Percentiles rank a stretch among this genome's conserved stretches.
These are phyloP conservation scores for Trichoderma citrinoviride DNA, from an alignment of 2,329 filamentous ascomycete genomes.

Conservation along the genomic window DNA sequence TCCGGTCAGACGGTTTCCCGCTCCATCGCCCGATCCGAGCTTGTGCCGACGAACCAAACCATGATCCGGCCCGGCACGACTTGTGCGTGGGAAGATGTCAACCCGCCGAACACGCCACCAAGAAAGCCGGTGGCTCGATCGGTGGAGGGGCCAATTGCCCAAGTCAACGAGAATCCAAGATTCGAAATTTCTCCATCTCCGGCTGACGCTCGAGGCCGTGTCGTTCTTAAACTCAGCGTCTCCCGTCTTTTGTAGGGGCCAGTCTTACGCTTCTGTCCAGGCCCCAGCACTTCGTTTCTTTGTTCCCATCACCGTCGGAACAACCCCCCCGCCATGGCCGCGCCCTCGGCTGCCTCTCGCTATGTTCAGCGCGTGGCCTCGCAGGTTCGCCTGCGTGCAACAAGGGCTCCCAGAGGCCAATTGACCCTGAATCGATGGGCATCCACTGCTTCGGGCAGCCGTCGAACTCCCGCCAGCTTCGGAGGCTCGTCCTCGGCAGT, in stretches of 20 bases:
- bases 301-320: neutral
- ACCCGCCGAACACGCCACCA: slow-evolving; percentile 18
- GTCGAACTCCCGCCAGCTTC: slow-evolving; percentile 25
- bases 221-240: slow-evolving; percentile 3
- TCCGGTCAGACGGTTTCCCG: neutral
- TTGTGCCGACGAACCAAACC: slow-evolving; percentile 10
- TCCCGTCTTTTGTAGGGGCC: neutral
- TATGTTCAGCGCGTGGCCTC: slow-evolving; percentile 33
- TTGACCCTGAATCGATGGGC: slow-evolving; percentile 30
- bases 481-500: slow-evolving; percentile 25
- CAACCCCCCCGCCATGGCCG: slow-evolving; percentile 4
- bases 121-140: slow-evolving; percentile 13
- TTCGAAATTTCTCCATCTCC: neutral
- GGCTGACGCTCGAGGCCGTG: neutral
- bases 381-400: slow-evolving; percentile 30
- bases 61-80: slow-evolving; percentile 1
- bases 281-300: neutral
- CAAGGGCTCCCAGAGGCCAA: slow-evolving; percentile 29
- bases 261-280: neutral
- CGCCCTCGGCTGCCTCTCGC: slow-evolving; percentile 34
- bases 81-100: slow-evolving; percentile 13
- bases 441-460: slow-evolving; percentile 29
- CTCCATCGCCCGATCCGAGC: slow-evolving; percentile 1
- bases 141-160: slow-evolving; percentile 13
- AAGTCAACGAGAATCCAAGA: neutral